Evolutionary conservation across 2,329 filamentous ascomycete species (phyloP).

Genomic region (Fusarium sp.): DNA sequence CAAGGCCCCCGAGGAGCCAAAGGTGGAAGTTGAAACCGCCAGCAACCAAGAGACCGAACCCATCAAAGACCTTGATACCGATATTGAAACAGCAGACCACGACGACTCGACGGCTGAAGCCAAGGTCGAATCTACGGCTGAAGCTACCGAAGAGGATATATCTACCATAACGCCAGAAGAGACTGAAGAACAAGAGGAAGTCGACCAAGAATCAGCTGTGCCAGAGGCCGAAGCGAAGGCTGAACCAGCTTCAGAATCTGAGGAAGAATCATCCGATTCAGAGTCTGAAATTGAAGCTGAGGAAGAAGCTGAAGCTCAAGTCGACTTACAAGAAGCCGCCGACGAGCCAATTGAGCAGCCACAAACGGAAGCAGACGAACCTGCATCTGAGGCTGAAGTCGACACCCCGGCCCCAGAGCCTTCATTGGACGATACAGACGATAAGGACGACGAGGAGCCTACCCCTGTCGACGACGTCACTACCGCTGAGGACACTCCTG

Average conservation of each 20-base stretch:
- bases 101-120: conserved; percentile 26
- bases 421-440: conserved; percentile 24
- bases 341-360: conserved; percentile 14
- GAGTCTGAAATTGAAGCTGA: neutral
- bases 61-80: conserved; percentile 19
- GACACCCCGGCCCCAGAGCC: conserved; percentile 6
- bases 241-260: conserved; percentile 4
- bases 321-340: conserved; percentile 10
- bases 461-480: conserved; percentile 24
- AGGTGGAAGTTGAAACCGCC: conserved; percentile 28
- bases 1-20: conserved; percentile 39
- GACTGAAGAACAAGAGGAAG: conserved; percentile 11
- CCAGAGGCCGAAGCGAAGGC: conserved; percentile 5
- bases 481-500: conserved; percentile 23
- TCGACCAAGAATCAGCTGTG: neutral
- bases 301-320: conserved; percentile 6
- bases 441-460: conserved; percentile 15
- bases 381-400: conserved; percentile 12
- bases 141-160: conserved; percentile 21
- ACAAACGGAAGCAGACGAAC: conserved; percentile 13
- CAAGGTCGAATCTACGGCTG: conserved; percentile 23
- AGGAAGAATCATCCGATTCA: neutral
- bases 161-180: conserved; percentile 12
- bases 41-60: conserved; percentile 35
- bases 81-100: conserved; percentile 22